These are phyloP conservation scores for Xanthoconium separans DNA, from an alignment of 1,284 basidiomycete genomes.

Conservation along the genomic window DNA sequence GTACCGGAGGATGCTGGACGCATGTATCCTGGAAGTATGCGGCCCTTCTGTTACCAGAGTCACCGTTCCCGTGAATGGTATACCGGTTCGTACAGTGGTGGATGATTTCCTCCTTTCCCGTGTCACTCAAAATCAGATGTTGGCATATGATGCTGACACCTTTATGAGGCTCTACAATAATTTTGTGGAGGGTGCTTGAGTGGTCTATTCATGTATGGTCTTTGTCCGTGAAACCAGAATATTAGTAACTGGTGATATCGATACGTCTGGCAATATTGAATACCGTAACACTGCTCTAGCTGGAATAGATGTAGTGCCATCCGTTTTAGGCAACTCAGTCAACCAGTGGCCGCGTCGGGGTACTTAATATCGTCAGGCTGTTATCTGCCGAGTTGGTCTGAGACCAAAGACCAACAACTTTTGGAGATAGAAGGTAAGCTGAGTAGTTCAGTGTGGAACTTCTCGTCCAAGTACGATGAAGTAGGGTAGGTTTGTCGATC, in stretches of 20 bases:
- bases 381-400: no score
- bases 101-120: constrained; percentile 14
- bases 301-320: no score
- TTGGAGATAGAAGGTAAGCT: no score
- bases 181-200: constrained; percentile 6
- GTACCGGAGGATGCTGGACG: constrained; percentile 62
- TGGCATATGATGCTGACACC: constrained; percentile 10
- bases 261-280: no score
- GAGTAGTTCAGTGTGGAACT: no score
- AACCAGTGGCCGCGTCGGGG: no score
- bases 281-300: no score
- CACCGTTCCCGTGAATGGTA: constrained; percentile 6
- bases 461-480: no score
- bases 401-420: no score
- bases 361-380: no score
- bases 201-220: not conserved
- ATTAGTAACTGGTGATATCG: not conserved
- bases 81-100: constrained; percentile 7
- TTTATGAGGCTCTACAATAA: constrained; percentile 14
- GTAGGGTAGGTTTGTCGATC: no score
- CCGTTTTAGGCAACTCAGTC: no score
- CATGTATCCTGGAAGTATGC: constrained; percentile 36
- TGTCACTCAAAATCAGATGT: constrained; percentile 11
- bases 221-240: not conserved
- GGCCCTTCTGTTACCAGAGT: constrained; percentile 23